Base-by-base conservation (phyloP, 805 yeast genomes). In the Wickerhamomyces queroliae region DNA sequence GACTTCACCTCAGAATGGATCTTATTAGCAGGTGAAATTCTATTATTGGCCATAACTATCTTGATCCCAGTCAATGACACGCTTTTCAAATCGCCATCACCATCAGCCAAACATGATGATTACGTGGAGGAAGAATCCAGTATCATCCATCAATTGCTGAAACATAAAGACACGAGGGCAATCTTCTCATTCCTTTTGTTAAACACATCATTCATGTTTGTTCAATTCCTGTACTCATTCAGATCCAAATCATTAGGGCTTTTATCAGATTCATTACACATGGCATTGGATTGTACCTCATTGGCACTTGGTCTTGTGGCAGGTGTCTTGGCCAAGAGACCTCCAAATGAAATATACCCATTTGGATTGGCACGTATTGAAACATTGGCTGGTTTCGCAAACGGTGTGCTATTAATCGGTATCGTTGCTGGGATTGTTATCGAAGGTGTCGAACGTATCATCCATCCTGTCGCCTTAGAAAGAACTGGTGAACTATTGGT, bases 201-300 rank as follows among this genome's bases (percentile, higher is more conserved):
- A 44, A 93, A 93, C 61, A 78, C 95, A 11, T 76, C 93, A 2
- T 93, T 93, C 63, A 93, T 93, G 99, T 78, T 93, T 53, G 80
- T 93, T 30, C 99, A 93, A 64, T 70, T 93, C 47, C 64, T 93
- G 9, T 93, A 93, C 59, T 90, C 98, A 1, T 83, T 93, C 63
- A 72, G 95, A 45, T 89, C 98, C 2, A 90, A 86, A 55, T 91
- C 98, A 0, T 66, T 93, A 34, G 97, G 99, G 10, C 67, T 93
- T 19, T 61, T 93, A 38, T 88, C 96, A 16, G 99, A 93, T 56
- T 88, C 96, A 1, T 70, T 93, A 38, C 99, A 93, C 61, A 93
- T 93, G 99, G 84, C 95, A 3, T 69, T 93, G 40, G 99, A 93
- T 61, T 93, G 99, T 59, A 74, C 88, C 0, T 95, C 98, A 0